Evolutionary conservation across 345 rosid species (phyloP).

Genomic region (Eucalyptus erythrocorys): DNA sequence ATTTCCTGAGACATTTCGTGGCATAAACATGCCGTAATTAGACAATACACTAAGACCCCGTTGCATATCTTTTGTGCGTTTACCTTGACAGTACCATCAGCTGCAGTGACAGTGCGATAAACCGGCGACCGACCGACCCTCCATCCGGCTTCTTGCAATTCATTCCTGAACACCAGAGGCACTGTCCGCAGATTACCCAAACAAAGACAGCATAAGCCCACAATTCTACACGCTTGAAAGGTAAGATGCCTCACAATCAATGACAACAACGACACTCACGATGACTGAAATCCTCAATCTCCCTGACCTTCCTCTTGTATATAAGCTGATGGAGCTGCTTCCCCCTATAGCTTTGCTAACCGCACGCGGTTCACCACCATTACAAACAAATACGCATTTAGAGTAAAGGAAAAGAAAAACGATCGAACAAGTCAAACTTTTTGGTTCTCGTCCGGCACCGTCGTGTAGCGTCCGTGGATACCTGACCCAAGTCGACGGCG

Average conservation of each 20-base stretch:
- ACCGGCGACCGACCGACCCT: constrained; percentile 74
- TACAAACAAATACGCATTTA: not conserved
- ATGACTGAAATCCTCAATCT: constrained; percentile 71
- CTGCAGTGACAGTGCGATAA: constrained; percentile 55
- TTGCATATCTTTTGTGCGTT: not conserved
- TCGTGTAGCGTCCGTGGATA: not conserved
- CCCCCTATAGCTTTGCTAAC: constrained; percentile 79
- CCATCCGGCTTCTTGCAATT: constrained; percentile 80
- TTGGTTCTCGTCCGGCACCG: not conserved
- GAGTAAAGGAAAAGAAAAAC: not conserved
- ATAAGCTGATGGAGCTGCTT: constrained; percentile 86
- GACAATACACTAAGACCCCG: not conserved
- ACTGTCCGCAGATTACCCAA: constrained; percentile 19
- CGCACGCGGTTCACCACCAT: not conserved
- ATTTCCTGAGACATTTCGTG: not conserved
- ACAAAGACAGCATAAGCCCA: not conserved
- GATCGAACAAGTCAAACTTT: not conserved
- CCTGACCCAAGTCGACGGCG: constrained; percentile 79
- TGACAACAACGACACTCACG: constrained; percentile 24
- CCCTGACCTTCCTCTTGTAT: constrained; percentile 69
- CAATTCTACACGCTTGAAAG: not conserved
- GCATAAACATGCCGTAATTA: not conserved
- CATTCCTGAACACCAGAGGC: constrained; percentile 75
- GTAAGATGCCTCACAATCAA: not conserved
- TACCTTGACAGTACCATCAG: constrained; percentile 97